Base-by-base conservation (phyloP, 1,284 basidiomycete genomes). In the Leccinum insolens region DNA sequence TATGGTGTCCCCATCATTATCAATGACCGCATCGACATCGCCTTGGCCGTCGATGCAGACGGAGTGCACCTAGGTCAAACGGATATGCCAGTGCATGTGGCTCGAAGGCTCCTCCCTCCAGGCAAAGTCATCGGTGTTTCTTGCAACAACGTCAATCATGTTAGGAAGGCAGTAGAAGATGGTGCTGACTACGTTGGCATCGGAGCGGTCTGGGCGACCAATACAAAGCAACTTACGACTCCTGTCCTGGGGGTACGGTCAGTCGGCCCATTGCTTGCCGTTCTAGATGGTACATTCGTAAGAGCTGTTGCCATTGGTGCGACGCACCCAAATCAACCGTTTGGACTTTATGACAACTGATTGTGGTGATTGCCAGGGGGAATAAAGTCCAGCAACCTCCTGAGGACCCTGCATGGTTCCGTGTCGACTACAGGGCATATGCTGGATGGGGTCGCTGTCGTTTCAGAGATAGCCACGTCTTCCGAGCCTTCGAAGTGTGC, bases 11-110 rank as follows among this genome's bases (percentile, higher is more conserved):
- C 95, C 0, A 83, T 99, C 34, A 83, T 99, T 68, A 94, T 99
- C 81, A 98, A 99, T 76, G 95, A 97, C 80, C 89, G 95, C 14
- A 83, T 96, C 68, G 95, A 97, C 74, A 89, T 98, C 59, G 94
- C 93, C 6, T 84, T 96, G 34, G 92, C 93, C 9, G 82, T 94
- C 28, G 82, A 86, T 64, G 91, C 90, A 2, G 88, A 89, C 62
- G 96, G 94, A 6, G 89, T 98, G 11, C 96, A 99, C 75, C 83
- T 99, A 63, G 96, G 96, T 4, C 96, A 99, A 81, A 88, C 89
- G 0, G 96, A 99, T 77, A 93, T 96, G 85, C 89, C 94, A 2
- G 83, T 95, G 2, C 71, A 82, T 3, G 75, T 89, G 34, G 95
- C 93, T 0, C 89, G 94, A 39, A 76, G 77, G 17, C 82, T 96